Evolutionary conservation across 2,329 filamentous ascomycete species (phyloP).

Genomic region (Lasiodiplodia hormozganensis): DNA sequence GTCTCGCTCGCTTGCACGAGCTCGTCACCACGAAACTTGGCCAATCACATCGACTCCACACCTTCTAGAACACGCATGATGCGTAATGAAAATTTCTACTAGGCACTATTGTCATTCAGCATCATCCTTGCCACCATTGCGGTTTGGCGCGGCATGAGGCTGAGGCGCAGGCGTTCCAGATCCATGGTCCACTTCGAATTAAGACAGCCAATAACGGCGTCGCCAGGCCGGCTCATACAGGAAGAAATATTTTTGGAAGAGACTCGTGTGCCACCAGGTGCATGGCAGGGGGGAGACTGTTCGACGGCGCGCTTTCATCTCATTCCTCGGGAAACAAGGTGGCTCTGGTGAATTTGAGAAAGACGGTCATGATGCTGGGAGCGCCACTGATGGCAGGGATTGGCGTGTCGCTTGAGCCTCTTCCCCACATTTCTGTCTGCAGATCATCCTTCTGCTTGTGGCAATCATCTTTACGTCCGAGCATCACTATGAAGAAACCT

Average conservation of each 20-base stretch:
- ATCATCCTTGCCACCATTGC: not conserved
- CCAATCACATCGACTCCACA: not conserved
- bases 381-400: constrained; percentile 1
- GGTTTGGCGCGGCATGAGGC: constrained; percentile 11
- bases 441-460: constrained; percentile 15
- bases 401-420: not conserved
- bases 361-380: not conserved
- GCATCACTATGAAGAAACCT: not conserved
- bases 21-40: not conserved
- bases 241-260: too few species aligned
- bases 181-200: constrained; percentile 10
- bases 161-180: constrained; percentile 14
- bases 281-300: not conserved
- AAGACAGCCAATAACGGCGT: not conserved
- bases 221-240: not conserved
- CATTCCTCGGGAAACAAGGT: not conserved
- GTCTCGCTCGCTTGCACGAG: not conserved
- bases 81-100: not conserved
- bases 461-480: not conserved
- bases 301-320: not conserved
- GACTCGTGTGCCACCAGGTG: not conserved
- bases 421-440: constrained; percentile 14
- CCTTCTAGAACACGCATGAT: constrained; percentile 20
- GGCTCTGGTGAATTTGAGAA: not conserved
- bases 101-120: not conserved